These are phyloP conservation scores for Fusarium euwallaceae DNA, from an alignment of 2,329 filamentous ascomycete species.

Conservation along the genomic window DNA sequence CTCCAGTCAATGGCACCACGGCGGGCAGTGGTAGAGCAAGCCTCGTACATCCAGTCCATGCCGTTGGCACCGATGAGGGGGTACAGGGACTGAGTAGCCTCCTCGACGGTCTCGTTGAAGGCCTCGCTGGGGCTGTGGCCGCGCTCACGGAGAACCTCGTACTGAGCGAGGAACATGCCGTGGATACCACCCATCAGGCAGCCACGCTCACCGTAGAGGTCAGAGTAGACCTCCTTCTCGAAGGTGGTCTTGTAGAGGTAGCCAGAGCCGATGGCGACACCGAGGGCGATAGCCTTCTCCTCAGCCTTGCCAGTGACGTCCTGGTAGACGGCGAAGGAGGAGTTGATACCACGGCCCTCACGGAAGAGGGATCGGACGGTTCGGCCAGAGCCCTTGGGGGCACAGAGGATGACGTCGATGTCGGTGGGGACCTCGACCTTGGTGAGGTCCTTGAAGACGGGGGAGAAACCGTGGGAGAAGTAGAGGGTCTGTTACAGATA, in stretches of 20 bases:
- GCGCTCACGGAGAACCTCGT: slow-evolving; percentile 99
- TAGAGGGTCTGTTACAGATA: slow-evolving; percentile 82
- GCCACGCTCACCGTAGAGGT: slow-evolving; percentile 99
- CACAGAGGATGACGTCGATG: slow-evolving; percentile 99
- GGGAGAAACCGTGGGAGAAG: slow-evolving; percentile 99
- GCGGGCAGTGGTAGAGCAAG: slow-evolving; percentile 98
- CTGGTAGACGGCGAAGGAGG: slow-evolving; percentile 97
- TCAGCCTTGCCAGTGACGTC: slow-evolving; percentile 98
- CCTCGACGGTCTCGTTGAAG: slow-evolving; percentile 99
- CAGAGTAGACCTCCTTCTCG: slow-evolving; percentile 99
- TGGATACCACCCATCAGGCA: slow-evolving; percentile 99
- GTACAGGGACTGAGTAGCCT: slow-evolving; percentile 98
- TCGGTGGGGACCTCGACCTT: slow-evolving; percentile 96
- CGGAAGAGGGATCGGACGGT: slow-evolving; percentile 99
- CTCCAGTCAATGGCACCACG: slow-evolving; percentile 99
- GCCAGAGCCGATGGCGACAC: slow-evolving; percentile 95
- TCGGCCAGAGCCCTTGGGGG: slow-evolving; percentile 98
- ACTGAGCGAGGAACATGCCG: slow-evolving; percentile 99
- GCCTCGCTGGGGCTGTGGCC: slow-evolving; percentile 98
- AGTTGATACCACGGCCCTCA: slow-evolving; percentile 99
- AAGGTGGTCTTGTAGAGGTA: slow-evolving; percentile 99
- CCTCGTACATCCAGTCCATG: slow-evolving; percentile 99
- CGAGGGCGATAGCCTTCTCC: slow-evolving; percentile 97
- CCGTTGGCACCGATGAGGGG: slow-evolving; percentile 96
- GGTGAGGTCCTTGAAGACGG: slow-evolving; percentile 99